These are phyloP conservation scores for Syncephalis plumigaleata DNA, from an alignment of 371 early-diverging fungal genomes.

Conservation along the genomic window DNA sequence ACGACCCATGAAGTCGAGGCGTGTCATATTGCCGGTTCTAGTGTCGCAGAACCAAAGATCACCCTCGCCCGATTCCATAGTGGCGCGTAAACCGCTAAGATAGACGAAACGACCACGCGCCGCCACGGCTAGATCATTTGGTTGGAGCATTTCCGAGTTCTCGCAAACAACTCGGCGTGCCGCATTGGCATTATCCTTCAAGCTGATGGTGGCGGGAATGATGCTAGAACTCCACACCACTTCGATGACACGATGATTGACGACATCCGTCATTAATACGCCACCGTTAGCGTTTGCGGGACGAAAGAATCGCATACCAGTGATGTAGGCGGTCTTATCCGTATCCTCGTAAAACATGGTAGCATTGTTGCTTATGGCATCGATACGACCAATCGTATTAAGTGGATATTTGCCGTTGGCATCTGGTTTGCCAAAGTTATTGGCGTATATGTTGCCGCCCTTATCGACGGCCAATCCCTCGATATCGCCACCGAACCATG, in stretches of 20 bases:
- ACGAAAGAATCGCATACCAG: constrained; percentile 1
- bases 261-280: neutral
- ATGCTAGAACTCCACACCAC: neutral
- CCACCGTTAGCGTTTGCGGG: neutral
- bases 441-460: constrained; percentile 1
- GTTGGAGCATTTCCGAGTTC: constrained; percentile 17
- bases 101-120: constrained; percentile 15
- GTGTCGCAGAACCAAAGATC: constrained; percentile 25
- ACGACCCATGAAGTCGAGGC: constrained; percentile 16
- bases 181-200: neutral
- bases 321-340: neutral
- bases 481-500: constrained; percentile 2
- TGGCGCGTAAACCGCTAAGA: constrained; percentile 20
- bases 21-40: constrained; percentile 10
- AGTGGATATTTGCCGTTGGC: too few species aligned
- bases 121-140: constrained; percentile 29
- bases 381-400: neutral
- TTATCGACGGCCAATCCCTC: constrained; percentile 4
- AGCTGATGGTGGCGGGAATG: neutral
- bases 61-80: constrained; percentile 20
- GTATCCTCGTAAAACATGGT: neutral
- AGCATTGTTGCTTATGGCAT: neutral
- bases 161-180: constrained; percentile 13
- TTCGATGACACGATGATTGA: neutral
- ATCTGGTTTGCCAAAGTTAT: neutral